Percentiles rank a stretch among this genome's conserved stretches.
These are phyloP conservation scores for Leptographium procerum DNA, from an alignment of 2,329 filamentous ascomycete species.

Conservation along the genomic window DNA sequence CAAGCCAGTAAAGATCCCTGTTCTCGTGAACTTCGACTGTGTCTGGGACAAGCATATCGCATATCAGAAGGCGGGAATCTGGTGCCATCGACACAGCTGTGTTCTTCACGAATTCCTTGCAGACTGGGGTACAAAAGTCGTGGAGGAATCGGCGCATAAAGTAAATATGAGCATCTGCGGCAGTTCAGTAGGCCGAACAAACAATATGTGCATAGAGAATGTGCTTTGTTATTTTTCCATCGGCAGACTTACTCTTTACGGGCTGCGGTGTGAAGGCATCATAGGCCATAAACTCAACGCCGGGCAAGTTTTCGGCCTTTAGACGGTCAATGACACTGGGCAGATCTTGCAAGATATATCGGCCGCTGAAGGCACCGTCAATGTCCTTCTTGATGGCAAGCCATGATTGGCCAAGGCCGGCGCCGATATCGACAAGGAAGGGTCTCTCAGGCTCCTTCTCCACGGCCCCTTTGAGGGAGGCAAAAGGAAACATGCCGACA, in stretches of 20 bases:
- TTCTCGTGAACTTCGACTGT: neutral
- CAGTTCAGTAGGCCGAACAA: neutral
- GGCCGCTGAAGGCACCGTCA: neutral
- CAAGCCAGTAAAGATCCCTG: neutral
- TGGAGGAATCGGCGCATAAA: constrained; percentile 4
- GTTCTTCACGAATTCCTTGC: constrained; percentile 3
- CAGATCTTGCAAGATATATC: neutral
- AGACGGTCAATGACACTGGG: neutral
- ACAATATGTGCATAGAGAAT: neutral
- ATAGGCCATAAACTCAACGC: neutral
- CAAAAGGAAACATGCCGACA: constrained; percentile 4
- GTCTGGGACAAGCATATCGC: constrained; percentile 1
- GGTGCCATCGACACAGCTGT: neutral
- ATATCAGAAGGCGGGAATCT: neutral
- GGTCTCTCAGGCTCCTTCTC: neutral
- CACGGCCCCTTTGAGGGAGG: neutral
- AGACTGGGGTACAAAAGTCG: neutral
- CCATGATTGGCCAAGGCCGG: neutral
- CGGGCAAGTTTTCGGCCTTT: neutral
- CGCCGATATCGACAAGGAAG: constrained; percentile 2
- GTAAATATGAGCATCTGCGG: constrained; percentile 3
- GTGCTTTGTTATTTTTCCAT: no score
- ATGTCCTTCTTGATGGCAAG: neutral
- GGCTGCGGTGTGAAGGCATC: constrained; percentile 1
- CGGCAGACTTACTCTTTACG: neutral